Percentiles rank a stretch among this genome's conserved stretches.
These are phyloP conservation scores for Trifolium subterraneum DNA, from an alignment of 306 rosid genomes.

Conservation along the genomic window DNA sequence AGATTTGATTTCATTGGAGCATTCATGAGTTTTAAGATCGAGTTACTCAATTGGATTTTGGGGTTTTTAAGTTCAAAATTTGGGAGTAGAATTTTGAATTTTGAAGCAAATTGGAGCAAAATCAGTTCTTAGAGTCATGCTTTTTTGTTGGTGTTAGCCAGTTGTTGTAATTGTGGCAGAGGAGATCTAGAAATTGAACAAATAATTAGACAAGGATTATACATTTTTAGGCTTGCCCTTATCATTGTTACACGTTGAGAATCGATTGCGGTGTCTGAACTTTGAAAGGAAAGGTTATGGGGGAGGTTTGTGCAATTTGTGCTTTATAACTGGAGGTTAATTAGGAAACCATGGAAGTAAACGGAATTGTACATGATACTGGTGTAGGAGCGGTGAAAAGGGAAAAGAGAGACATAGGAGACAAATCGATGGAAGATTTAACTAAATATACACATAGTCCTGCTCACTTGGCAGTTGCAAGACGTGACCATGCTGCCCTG, in stretches of 20 bases:
- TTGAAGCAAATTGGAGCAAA: constrained; percentile 42
- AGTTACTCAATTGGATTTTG: constrained; percentile 28
- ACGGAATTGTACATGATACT: constrained; percentile 44
- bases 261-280: no score
- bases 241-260: no score
- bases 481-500: constrained; percentile 74
- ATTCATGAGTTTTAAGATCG: constrained; percentile 51
- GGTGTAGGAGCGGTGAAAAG: constrained; percentile 44
- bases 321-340: constrained; percentile 47
- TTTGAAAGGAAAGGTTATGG: constrained; percentile 3
- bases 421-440: constrained; percentile 71
- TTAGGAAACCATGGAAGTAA: constrained; percentile 53
- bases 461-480: constrained; percentile 84
- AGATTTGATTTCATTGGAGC: constrained; percentile 66
- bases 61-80: constrained; percentile 34
- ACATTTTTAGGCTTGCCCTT: no score
- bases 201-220: not conserved
- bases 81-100: constrained; percentile 29
- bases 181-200: constrained; percentile 39
- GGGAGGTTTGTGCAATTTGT: constrained; percentile 31
- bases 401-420: constrained; percentile 48
- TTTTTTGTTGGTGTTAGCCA: constrained; percentile 27
- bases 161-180: constrained; percentile 46
- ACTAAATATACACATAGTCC: constrained; percentile 83
- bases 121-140: constrained; percentile 27